Conservation (phyloP, 257 asterid species). For the Nicotiana tomentosiformis region DNA sequence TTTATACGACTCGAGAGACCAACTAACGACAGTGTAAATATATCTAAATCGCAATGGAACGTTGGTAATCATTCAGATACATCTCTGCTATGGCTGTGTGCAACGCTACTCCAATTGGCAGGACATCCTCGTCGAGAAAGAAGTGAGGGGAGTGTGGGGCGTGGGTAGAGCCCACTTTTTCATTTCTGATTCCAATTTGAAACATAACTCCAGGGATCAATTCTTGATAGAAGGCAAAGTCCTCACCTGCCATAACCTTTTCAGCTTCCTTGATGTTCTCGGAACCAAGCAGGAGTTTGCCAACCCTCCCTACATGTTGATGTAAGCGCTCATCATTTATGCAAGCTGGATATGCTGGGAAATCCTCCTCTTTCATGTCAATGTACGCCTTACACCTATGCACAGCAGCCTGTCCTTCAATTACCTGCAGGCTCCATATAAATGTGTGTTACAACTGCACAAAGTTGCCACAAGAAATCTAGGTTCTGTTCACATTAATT, state of each 20-base stretch:
- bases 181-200: conserved; percentile 57
- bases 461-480: neutral
- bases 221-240: conserved; percentile 73
- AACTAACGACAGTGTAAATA: neutral
- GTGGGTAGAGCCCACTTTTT: conserved; percentile 51
- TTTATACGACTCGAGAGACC: neutral
- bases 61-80: conserved; percentile 27
- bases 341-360: conserved; percentile 63
- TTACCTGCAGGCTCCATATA: conserved; percentile 37
- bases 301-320: conserved; percentile 51
- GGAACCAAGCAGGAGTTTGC: conserved; percentile 49
- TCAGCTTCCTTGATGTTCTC: conserved; percentile 35
- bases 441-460: neutral
- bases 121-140: conserved; percentile 69
- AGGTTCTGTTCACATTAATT: neutral
- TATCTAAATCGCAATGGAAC: neutral
- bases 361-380: conserved; percentile 43
- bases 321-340: conserved; percentile 50
- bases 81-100: conserved; percentile 37
- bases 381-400: conserved; percentile 58
- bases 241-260: conserved; percentile 80
- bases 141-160: conserved; percentile 75
- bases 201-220: conserved; percentile 67
- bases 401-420: conserved; percentile 61
- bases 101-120: conserved; percentile 70